Conservation (phyloP, 2,329 filamentous ascomycete genomes). For the Fusarium clavum region DNA sequence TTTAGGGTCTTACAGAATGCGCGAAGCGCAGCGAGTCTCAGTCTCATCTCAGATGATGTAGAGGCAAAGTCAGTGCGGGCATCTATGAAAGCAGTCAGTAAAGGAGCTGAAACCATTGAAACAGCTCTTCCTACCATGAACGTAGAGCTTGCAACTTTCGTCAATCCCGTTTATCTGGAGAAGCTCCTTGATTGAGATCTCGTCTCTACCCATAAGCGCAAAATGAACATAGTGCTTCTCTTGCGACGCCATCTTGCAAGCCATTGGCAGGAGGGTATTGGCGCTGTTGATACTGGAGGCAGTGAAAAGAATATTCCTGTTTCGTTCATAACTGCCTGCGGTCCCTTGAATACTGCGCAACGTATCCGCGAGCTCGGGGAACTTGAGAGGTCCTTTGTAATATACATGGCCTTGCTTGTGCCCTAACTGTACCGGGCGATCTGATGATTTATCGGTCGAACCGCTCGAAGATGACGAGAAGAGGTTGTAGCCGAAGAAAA, state of each 20-base stretch:
- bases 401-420: conserved; percentile 54
- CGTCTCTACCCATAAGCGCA: conserved; percentile 78
- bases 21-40: conserved; percentile 71
- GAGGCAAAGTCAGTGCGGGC: conserved; percentile 79
- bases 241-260: conserved; percentile 84
- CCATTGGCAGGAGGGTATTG: conserved; percentile 79
- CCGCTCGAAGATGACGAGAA: conserved; percentile 49
- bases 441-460: conserved; percentile 19
- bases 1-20: conserved; percentile 67
- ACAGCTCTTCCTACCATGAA: conserved; percentile 60
- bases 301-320: conserved; percentile 82
- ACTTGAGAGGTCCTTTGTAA: conserved; percentile 75
- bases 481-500: conserved; percentile 56
- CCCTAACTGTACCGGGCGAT: conserved; percentile 3
- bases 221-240: conserved; percentile 83
- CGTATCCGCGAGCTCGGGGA: conserved; percentile 71
- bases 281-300: conserved; percentile 80
- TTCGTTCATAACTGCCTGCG: conserved; percentile 62
- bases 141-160: conserved; percentile 72
- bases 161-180: conserved; percentile 83
- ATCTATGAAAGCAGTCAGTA: conserved; percentile 61
- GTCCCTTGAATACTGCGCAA: conserved; percentile 70
- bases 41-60: conserved; percentile 76
- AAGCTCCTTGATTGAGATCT: conserved; percentile 76
- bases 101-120: background rate